These are phyloP conservation scores for Jaltomata sinuosa DNA, from an alignment of 257 asterid genomes.

Conservation along the genomic window DNA sequence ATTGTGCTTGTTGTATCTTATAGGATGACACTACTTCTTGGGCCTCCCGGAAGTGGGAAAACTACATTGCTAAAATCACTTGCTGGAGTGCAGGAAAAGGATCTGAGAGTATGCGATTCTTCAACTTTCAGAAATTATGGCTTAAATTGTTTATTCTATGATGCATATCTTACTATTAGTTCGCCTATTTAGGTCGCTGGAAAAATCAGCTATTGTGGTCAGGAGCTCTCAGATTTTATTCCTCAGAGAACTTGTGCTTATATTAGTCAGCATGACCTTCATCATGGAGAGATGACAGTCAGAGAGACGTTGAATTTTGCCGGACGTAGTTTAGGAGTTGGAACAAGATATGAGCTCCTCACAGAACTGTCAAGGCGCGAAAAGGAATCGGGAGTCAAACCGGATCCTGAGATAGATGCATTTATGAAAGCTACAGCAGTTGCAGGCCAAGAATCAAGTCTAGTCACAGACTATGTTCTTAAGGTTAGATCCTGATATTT, in stretches of 20 bases:
- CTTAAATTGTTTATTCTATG: not conserved
- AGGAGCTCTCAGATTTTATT: slow-evolving; percentile 63
- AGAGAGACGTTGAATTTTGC: slow-evolving; percentile 79
- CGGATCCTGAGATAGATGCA: slow-evolving; percentile 84
- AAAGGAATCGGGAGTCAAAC: slow-evolving; percentile 69
- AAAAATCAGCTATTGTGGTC: slow-evolving; percentile 78
- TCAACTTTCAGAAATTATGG: not conserved
- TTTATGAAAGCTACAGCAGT: slow-evolving; percentile 95
- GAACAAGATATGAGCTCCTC: slow-evolving; percentile 82
- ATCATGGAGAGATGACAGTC: slow-evolving; percentile 93
- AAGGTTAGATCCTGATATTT: slow-evolving; percentile 42
- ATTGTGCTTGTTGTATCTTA: not conserved
- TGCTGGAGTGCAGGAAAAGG: slow-evolving; percentile 62
- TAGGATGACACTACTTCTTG: slow-evolving; percentile 94
- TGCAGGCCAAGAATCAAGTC: slow-evolving; percentile 80
- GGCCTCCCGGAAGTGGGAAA: slow-evolving; percentile 95
- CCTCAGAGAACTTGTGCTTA: slow-evolving; percentile 91
- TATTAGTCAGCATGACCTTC: slow-evolving; percentile 84
- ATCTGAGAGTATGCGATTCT: slow-evolving; percentile 28
- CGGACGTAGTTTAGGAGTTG: slow-evolving; percentile 92
- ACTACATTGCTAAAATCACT: slow-evolving; percentile 74
- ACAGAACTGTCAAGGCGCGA: slow-evolving; percentile 71
- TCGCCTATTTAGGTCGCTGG: slow-evolving; percentile 39
- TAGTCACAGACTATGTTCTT: slow-evolving; percentile 79
- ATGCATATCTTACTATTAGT: not conserved